A percentile compares a stretch with the other conserved stretches of the same genome.
Evolutionary conservation across 139 green algal species (phyloP).

Genomic region (Edaphochlamys debaryana): DNA sequence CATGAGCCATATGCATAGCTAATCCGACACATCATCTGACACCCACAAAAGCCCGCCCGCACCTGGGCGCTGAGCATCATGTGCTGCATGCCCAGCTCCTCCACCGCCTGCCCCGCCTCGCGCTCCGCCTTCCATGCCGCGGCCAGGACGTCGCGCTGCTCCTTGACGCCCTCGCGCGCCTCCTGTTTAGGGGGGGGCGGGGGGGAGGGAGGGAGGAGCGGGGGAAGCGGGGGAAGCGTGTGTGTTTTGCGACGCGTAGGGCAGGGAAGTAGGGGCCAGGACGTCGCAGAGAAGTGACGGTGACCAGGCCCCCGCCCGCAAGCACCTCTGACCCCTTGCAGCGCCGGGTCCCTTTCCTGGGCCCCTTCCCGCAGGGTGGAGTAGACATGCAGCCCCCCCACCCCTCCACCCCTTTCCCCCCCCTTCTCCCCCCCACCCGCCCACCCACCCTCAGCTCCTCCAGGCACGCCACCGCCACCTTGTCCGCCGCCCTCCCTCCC

Average conservation of each 20-base stretch:
- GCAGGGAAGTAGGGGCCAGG: too few species aligned
- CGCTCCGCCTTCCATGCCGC: constrained; percentile 25
- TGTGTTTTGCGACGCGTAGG: too few species aligned
- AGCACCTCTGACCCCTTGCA: too few species aligned
- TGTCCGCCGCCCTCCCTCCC: too few species aligned
- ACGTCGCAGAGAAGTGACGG: too few species aligned
- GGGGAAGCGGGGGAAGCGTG: too few species aligned
- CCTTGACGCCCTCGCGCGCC: not conserved
- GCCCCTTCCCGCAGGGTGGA: too few species aligned
- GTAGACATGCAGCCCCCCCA: too few species aligned
- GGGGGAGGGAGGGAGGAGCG: not conserved
- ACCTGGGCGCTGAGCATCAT: not conserved
- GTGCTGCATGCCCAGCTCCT: constrained; percentile 14
- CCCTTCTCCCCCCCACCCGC: not conserved
- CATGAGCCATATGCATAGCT: too few species aligned
- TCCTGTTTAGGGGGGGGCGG: not conserved
- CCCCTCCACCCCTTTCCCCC: not conserved
- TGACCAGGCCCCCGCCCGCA: too few species aligned
- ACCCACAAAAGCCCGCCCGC: not conserved
- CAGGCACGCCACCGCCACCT: not conserved
- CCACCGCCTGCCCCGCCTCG: constrained; percentile 3
- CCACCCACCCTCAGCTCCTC: not conserved
- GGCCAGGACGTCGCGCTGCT: not conserved
- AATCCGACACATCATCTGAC: too few species aligned
- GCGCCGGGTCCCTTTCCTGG: too few species aligned